phyloP scores from a whole-genome alignment of 495 filamentous ascomycete species.

The Penicillium canescens region DNA sequence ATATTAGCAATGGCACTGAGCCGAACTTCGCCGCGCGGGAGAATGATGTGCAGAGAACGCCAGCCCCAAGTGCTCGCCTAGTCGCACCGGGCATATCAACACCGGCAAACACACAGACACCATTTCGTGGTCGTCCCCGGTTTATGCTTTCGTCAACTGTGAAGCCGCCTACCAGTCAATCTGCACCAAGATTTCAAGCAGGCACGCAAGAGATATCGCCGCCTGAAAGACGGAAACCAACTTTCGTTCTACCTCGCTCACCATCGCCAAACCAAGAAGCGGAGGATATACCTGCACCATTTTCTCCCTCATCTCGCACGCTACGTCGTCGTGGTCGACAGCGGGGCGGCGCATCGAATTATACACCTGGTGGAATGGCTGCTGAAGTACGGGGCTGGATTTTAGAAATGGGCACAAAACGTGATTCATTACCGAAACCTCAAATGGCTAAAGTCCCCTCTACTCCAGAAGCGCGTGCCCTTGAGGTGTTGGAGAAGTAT shows the following conservation, averaged over 20 bases:
- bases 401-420: slow-evolving; percentile 40
- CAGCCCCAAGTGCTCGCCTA: slow-evolving; percentile 5
- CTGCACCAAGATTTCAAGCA: slow-evolving; percentile 10
- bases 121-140: slow-evolving; percentile 28
- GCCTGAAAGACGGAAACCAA: slow-evolving; percentile 30
- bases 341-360: slow-evolving; percentile 21
- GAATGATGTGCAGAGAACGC: slow-evolving; percentile 3
- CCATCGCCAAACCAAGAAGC: slow-evolving; percentile 30
- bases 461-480: not conserved
- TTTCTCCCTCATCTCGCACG: slow-evolving; percentile 42
- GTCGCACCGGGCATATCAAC: slow-evolving; percentile 13
- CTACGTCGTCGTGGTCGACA: slow-evolving; percentile 32
- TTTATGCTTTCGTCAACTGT: slow-evolving; percentile 28
- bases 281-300: slow-evolving; percentile 37
- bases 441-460: not conserved
- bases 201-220: slow-evolving; percentile 15
- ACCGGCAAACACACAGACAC: slow-evolving; percentile 21
- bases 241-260: slow-evolving; percentile 42
- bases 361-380: slow-evolving; percentile 44
- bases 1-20: not conserved
- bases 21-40: not conserved
- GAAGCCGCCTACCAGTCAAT: slow-evolving; percentile 20
- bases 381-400: slow-evolving; percentile 45
- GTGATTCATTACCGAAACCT: slow-evolving; percentile 20
- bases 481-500: slow-evolving; percentile 18